Conservation (phyloP, 352 stramenopile species). For the Phytophthora parvispora region DNA sequence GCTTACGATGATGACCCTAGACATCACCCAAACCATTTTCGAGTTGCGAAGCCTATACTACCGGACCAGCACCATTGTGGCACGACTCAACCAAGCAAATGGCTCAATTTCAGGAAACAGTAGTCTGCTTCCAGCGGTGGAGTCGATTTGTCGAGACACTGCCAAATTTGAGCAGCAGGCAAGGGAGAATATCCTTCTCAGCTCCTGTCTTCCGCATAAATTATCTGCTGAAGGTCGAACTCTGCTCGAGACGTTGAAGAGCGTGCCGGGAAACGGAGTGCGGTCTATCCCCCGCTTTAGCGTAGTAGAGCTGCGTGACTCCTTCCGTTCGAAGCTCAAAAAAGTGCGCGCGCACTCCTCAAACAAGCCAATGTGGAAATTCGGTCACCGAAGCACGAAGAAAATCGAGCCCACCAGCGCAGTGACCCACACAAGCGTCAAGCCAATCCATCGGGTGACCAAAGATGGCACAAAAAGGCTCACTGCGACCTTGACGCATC, state of each 20-base stretch:
- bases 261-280: constrained; percentile 9
- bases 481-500: neutral
- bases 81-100: constrained; percentile 15
- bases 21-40: constrained; percentile 23
- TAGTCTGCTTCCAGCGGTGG: constrained; percentile 5
- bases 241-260: constrained; percentile 19
- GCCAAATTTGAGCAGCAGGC: constrained; percentile 4
- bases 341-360: neutral
- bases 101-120: constrained; percentile 1
- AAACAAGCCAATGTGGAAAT: neutral
- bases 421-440: neutral
- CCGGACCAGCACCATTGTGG: constrained; percentile 7
- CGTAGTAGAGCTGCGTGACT: neutral
- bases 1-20: constrained; percentile 35
- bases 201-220: constrained; percentile 8
- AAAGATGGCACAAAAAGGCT: neutral
- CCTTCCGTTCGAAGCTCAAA: neutral
- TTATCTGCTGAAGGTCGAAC: constrained; percentile 8
- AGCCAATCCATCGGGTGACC: neutral
- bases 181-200: neutral
- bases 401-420: constrained; percentile 9
- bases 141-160: neutral
- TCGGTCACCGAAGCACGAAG: neutral
- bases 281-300: constrained; percentile 7
- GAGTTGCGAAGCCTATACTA: constrained; percentile 14